Base-by-base conservation (phyloP, 805 yeast genomes). In the Metschnikowia shivogae region DNA sequence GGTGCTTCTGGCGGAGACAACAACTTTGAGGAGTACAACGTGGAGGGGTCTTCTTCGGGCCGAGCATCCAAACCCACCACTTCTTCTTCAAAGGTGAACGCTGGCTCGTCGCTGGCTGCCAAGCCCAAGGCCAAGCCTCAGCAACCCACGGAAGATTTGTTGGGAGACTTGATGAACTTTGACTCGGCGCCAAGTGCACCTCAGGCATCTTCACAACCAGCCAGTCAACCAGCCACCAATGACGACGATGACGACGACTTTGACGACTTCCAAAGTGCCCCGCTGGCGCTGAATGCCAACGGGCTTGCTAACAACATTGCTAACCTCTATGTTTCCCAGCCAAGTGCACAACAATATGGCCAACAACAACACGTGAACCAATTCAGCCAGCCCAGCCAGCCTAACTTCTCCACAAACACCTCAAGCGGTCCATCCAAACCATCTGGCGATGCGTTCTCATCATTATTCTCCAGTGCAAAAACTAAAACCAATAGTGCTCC, bases 181-280 rank as follows among this genome's bases (percentile, higher is more conserved):
- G 77, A 68, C 42, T 67, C 62, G 5, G 53, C 34, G 13, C 34
- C 42, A 9, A 31, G 30, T 14, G 40, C 28, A n/a, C 10, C 40
- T n/a, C 24, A 37, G 14, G 29, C 41, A 20, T 20, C 28, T 7
- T 28, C 42, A 30, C 42, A 31, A 22, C 29, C n/a, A n/a, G 14
- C 34, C 11, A 52, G 52, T 10, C 49, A 49, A 4, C 53, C 29
- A 13, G 46, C 49, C 14, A 57, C 46, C 4, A 64, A 62, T 5
- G 80, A 74, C 8, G 86, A 77, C 26, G 79, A 76, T 45, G 89
- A 81, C 44, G 88, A 84, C 51, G 93, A 86, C 34, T 86, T 86
- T 60, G 89, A 85, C 52, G 93, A 86, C 53, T 86, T 86, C 74
- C 92, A 86, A 63, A 85, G 89, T 10, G 80, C 77, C 4, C 82